These are phyloP conservation scores for Chytridium lagenaria DNA, from an alignment of 371 early-diverging fungal genomes.

Conservation along the genomic window DNA sequence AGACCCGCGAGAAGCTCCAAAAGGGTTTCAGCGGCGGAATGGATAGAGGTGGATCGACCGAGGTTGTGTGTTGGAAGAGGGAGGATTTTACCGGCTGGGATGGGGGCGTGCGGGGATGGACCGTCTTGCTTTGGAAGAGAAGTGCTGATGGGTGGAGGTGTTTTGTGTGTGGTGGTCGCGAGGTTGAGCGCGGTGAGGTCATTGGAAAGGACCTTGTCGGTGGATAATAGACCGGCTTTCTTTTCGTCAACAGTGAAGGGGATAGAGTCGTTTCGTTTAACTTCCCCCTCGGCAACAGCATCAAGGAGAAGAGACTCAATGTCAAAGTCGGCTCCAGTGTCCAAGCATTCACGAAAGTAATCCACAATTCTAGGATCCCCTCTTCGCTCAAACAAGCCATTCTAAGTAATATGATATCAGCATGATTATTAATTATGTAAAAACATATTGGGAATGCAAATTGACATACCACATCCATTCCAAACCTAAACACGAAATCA, in stretches of 20 bases:
- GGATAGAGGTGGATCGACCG: conserved; percentile 63
- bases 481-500: conserved; percentile 77
- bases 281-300: conserved; percentile 17
- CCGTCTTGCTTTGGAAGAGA: too few relatives aligned
- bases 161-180: conserved; percentile 23
- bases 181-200: too few relatives aligned
- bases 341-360: conserved; percentile 82
- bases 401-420: conserved; percentile 31
- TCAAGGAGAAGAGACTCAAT: conserved; percentile 48
- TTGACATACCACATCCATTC: conserved; percentile 59
- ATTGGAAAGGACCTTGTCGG: too few relatives aligned
- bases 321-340: conserved; percentile 78
- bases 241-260: conserved; percentile 17
- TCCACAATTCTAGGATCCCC: conserved; percentile 72
- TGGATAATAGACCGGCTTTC: conserved; percentile 20
- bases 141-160: conserved; percentile 4
- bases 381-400: conserved; percentile 68
- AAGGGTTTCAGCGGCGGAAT: conserved; percentile 79
- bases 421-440: neutral
- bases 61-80: conserved; percentile 26
- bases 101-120: neutral
- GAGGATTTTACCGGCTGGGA: conserved; percentile 43
- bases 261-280: neutral
- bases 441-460: neutral
- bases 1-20: conserved; percentile 75